phyloP scores from a whole-genome alignment of 2,329 filamentous ascomycete species.

The Colletotrichum cordylinicola region DNA sequence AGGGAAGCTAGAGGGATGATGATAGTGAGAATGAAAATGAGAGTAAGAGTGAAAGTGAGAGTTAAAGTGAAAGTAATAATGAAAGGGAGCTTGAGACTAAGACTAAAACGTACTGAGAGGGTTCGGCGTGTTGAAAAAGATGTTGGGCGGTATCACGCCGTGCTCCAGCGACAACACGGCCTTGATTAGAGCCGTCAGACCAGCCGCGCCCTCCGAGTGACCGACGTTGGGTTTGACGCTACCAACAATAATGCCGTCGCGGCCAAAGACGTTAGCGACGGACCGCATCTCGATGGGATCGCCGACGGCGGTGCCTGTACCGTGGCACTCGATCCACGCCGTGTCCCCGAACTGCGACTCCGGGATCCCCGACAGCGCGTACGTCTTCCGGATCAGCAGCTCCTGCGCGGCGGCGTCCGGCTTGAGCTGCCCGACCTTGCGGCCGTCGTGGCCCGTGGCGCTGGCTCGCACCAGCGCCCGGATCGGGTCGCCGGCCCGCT shows the following conservation, averaged over 20 bases:
- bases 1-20: neutral
- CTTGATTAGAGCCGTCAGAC: constrained; percentile 48
- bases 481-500: constrained; percentile 42
- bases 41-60: neutral
- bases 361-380: neutral
- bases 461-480: constrained; percentile 34
- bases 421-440: constrained; percentile 36
- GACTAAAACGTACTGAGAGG: constrained; percentile 19
- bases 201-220: constrained; percentile 48
- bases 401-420: constrained; percentile 42
- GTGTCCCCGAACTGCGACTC: neutral
- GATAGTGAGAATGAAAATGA: neutral
- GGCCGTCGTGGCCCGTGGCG: constrained; percentile 38
- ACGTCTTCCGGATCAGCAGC: constrained; percentile 19
- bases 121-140: constrained; percentile 37
- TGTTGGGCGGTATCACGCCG: constrained; percentile 42
- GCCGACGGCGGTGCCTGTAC: constrained; percentile 46
- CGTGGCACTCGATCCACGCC: constrained; percentile 32
- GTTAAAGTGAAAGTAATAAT: neutral
- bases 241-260: constrained; percentile 28
- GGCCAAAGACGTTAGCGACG: constrained; percentile 32
- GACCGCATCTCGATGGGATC: constrained; percentile 49
- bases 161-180: constrained; percentile 43
- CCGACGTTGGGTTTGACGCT: constrained; percentile 44
- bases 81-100: neutral